These are phyloP conservation scores for Kandelia obovata DNA, from an alignment of 345 rosid species.

Conservation along the genomic window DNA sequence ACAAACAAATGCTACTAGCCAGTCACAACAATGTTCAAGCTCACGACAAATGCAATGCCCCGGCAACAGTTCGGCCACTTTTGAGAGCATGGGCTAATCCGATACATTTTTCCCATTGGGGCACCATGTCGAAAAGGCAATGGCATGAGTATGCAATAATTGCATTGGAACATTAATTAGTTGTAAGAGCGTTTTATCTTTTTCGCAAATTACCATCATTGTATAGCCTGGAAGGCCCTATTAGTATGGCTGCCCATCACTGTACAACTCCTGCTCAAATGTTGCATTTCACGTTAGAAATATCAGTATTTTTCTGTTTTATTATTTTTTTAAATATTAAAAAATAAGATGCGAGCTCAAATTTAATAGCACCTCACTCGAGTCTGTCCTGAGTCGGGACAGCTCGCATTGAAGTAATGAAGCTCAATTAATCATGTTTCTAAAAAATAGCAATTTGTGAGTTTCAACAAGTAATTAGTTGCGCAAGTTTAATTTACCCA, in stretches of 20 bases:
- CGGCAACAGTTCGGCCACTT: conserved; percentile 14
- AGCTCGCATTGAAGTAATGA: too few relatives aligned
- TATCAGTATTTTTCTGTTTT: too few relatives aligned
- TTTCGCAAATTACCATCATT: conserved; percentile 39
- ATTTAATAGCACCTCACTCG: too few relatives aligned
- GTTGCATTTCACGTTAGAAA: neutral
- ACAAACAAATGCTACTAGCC: conserved; percentile 39
- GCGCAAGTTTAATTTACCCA: conserved; percentile 27
- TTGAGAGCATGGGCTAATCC: conserved; percentile 42
- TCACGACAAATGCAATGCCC: conserved; percentile 37
- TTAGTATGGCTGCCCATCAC: conserved; percentile 46
- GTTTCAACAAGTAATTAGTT: too few relatives aligned
- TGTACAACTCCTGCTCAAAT: conserved; percentile 39
- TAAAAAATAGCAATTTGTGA: too few relatives aligned
- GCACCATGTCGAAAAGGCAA: conserved; percentile 40
- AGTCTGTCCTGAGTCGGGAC: too few relatives aligned
- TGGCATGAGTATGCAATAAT: conserved; percentile 51
- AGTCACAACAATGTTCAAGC: conserved; percentile 33
- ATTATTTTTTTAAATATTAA: too few relatives aligned
- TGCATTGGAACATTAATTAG: conserved; percentile 39
- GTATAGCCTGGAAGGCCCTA: conserved; percentile 50
- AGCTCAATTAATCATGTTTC: too few relatives aligned
- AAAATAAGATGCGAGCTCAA: too few relatives aligned
- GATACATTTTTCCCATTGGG: conserved; percentile 39
- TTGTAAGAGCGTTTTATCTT: conserved; percentile 20